phyloP scores from a whole-genome alignment of 805 yeast genomes.

The Torulaspora franciscae region DNA sequence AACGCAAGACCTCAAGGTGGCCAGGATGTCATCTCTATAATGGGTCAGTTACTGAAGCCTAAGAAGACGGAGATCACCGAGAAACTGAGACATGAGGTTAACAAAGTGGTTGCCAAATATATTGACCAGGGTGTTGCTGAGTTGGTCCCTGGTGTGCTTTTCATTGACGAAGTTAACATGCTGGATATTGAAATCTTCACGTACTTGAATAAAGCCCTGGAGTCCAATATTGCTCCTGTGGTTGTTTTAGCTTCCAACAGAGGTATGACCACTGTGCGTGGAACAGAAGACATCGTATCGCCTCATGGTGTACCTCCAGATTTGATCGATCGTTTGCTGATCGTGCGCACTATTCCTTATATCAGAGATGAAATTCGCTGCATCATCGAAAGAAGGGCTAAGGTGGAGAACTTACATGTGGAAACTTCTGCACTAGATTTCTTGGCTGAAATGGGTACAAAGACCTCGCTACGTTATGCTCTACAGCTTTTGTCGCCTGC shows the following conservation, averaged over 20 bases:
- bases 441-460: conserved; percentile 68
- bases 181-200: conserved; percentile 96
- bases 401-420: conserved; percentile 67
- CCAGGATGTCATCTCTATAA: conserved; percentile 90
- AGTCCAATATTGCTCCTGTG: conserved; percentile 85
- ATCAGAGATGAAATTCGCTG: conserved; percentile 71
- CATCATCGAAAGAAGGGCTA: conserved; percentile 77
- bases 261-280: conserved; percentile 87
- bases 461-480: conserved; percentile 84
- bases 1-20: conserved; percentile 97
- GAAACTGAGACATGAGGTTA: conserved; percentile 86
- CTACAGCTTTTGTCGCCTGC: conserved; percentile 89
- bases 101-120: conserved; percentile 91
- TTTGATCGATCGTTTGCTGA: conserved; percentile 82
- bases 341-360: conserved; percentile 90
- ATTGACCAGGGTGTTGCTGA: conserved; percentile 98
- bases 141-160: conserved; percentile 93
- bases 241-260: conserved; percentile 95
- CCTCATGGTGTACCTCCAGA: conserved; percentile 98
- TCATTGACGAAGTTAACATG: conserved; percentile 98
- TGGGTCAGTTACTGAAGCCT: conserved; percentile 95
- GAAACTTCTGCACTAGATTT: conserved; percentile 64
- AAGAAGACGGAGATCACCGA: conserved; percentile 96
- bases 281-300: conserved; percentile 76
- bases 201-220: conserved; percentile 88